Evolutionary conservation across 2,329 filamentous ascomycete species (phyloP), one percentile per base, ranked within the genome.

Genomic region (Pseudocercospora fijiensis): DNA sequence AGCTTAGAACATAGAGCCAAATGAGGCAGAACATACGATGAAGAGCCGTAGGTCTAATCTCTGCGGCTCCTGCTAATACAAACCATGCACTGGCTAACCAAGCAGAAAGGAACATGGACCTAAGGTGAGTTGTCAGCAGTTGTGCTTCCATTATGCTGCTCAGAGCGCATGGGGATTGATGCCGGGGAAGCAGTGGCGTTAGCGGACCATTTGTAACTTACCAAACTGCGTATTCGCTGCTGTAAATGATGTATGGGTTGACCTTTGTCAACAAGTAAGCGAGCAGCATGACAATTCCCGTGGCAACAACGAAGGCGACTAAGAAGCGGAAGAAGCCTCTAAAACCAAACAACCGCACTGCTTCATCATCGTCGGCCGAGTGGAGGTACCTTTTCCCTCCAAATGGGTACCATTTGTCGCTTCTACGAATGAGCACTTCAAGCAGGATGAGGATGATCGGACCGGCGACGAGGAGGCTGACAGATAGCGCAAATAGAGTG

Each of bases 211-310:
- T 26, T 51, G 45, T n/a, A 20, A 56, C 53, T 16, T 56, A 56
- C 53, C 92, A 96, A 73, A 97, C 89, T 4, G 90, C 84, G 75
- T 95, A 98, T 55, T 88, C 84, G 71, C 90, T 96, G 78, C 91
- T 93, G 79, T 97, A 95, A n/a, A 95, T 82, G 71, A 98, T 92
- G 71, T 91, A 85, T 0, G 94, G 92, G 73, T 98, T 98, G 74
- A 94, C 80, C 76, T 95, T 96, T 41, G 86, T 85, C 47, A 96
- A 72, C 58, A 98, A 78, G 69, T 90, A 90, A 1, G 90, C 89
- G 18, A 91, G 82, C 0, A 86, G 90, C 24, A 96, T 76, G 0
- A 90, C 86, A n/a, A 90, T 79, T 0, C 83, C 87, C 1, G 85
- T 86, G 0, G 93, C 84, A 33, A 91, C 82, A 20, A 84, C 73